Percentiles rank a stretch among this genome's conserved stretches.
Evolutionary conservation across 202 grass and related monocot species (phyloP).

Genomic region (Musa balbisiana): DNA sequence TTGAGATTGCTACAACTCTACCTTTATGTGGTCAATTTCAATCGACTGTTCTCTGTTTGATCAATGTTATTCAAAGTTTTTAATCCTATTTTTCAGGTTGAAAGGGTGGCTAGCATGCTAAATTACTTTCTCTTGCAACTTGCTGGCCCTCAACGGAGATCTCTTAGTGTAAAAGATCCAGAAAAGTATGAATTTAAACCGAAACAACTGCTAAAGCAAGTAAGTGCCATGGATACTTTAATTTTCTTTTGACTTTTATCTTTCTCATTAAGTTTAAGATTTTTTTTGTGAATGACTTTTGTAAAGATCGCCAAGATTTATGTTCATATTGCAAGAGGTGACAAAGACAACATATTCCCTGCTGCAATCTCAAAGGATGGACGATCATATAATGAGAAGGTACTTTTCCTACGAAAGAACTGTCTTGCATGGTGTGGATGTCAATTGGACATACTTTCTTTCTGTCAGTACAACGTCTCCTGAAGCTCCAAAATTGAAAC

Average conservation of each 20-base stretch:
- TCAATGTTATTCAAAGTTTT: slow-evolving; percentile 11
- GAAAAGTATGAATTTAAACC: slow-evolving; percentile 97
- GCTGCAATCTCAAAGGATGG: slow-evolving; percentile 88
- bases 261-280: background rate
- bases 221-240: slow-evolving; percentile 18
- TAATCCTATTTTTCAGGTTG: slow-evolving; percentile 41
- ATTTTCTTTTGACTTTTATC: slow-evolving; percentile 3
- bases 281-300: background rate
- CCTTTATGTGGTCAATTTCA: background rate
- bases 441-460: background rate
- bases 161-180: slow-evolving; percentile 85
- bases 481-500: slow-evolving; percentile 30
- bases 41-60: background rate
- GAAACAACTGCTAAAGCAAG: slow-evolving; percentile 89
- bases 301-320: slow-evolving; percentile 80
- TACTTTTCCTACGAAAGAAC: slow-evolving; percentile 7
- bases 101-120: slow-evolving; percentile 92
- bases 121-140: slow-evolving; percentile 99
- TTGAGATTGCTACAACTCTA: background rate
- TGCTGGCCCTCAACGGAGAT: slow-evolving; percentile 88
- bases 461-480: background rate
- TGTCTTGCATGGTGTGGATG: background rate
- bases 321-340: slow-evolving; percentile 93
- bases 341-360: slow-evolving; percentile 69
- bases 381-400: slow-evolving; percentile 81